Evolutionary conservation across 169 alveolate genomes (phyloP).

Genomic region (Plasmodium falciparum): DNA sequence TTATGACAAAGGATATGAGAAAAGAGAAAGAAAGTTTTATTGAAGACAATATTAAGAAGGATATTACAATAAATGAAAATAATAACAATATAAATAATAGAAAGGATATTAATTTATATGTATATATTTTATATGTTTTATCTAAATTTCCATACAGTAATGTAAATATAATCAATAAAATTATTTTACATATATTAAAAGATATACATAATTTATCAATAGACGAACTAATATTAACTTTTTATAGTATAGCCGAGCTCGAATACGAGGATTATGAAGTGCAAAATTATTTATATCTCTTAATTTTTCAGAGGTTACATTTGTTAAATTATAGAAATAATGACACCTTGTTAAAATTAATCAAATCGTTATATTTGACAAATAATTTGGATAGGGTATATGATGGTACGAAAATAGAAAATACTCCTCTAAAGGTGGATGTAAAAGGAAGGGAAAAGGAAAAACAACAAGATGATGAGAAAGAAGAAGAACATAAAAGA

Average conservation of each 20-base stretch:
- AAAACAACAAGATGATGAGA: background rate
- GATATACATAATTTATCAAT: conserved; percentile 21
- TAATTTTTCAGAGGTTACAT: conserved; percentile 23
- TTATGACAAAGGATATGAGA: conserved; percentile 26
- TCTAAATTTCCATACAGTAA: conserved; percentile 64
- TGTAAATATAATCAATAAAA: conserved; percentile 24
- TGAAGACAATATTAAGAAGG: background rate
- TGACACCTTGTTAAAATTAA: conserved; percentile 8
- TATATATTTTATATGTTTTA: conserved; percentile 31
- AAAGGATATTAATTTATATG: conserved; percentile 23
- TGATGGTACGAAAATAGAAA: background rate
- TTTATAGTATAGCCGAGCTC: conserved; percentile 54
- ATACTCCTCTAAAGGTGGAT: background rate
- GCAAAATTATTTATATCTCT: conserved; percentile 22
- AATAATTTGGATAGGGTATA: conserved; percentile 6
- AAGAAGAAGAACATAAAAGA: background rate
- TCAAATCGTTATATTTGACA: conserved; percentile 17
- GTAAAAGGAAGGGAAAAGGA: background rate
- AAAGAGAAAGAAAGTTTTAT: conserved; percentile 16
- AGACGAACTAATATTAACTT: conserved; percentile 54
- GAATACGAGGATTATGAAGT: conserved; percentile 20
- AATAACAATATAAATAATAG: background rate
- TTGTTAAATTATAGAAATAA: conserved; percentile 45
- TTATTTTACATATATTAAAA: conserved; percentile 10
- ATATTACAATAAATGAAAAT: background rate